Conservation (phyloP, 169 alveolate species). For the Plasmodium gaboni region DNA sequence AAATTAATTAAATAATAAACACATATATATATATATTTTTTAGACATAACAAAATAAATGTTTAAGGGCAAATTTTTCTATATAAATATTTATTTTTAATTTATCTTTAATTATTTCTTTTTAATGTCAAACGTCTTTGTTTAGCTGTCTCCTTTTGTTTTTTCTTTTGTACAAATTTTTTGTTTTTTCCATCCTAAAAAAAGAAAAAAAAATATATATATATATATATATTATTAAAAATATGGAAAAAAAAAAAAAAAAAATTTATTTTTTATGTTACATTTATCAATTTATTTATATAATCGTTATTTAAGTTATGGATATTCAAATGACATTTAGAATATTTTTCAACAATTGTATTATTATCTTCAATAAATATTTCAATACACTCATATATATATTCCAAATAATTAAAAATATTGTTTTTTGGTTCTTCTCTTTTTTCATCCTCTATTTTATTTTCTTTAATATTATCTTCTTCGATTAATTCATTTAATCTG, state of each 20-base stretch:
- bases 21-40: too few species aligned
- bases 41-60: too few species aligned
- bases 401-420: conserved; percentile 55
- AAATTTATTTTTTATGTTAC: conserved; percentile 16
- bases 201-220: conserved; percentile 3
- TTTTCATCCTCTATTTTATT: conserved; percentile 73
- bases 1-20: too few species aligned
- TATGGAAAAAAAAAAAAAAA: not conserved
- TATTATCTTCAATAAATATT: conserved; percentile 41
- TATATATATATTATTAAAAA: not conserved
- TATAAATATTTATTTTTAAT: too few species aligned
- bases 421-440: conserved; percentile 57
- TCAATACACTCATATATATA: conserved; percentile 72
- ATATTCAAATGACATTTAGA: conserved; percentile 33
- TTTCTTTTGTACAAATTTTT: conserved; percentile 48
- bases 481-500: conserved; percentile 49
- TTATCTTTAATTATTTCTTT: conserved; percentile 14
- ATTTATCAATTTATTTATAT: conserved; percentile 46
- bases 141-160: conserved; percentile 29
- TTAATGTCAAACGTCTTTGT: conserved; percentile 44
- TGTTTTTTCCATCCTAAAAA: conserved; percentile 73
- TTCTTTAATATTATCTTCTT: conserved; percentile 47
- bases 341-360: conserved; percentile 36
- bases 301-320: conserved; percentile 49
- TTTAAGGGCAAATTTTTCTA: too few species aligned